Evolutionary conservation across 768 basidiomycete genomes (phyloP).

Genomic region (Suillus occidentalis): DNA sequence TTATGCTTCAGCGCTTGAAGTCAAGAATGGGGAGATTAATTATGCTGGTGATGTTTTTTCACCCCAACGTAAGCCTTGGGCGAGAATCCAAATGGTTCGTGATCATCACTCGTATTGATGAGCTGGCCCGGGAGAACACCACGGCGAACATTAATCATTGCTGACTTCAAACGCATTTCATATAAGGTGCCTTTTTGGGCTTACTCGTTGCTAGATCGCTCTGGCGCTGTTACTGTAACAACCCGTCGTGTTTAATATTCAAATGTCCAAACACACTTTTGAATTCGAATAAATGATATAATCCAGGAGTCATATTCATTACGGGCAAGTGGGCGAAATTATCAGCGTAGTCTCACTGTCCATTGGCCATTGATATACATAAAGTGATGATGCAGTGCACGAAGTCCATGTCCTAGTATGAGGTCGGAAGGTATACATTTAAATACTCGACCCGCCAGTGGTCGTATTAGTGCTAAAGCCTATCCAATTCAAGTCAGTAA

Average conservation of each 20-base stretch:
- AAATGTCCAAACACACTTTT: neutral
- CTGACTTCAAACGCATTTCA: neutral
- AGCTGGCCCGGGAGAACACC: neutral
- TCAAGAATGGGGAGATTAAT: neutral
- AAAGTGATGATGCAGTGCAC: constrained; percentile 2
- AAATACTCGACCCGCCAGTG: constrained; percentile 31
- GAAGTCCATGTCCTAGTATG: neutral
- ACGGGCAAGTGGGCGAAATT: neutral
- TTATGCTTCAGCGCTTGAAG: neutral
- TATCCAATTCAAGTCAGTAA: constrained; percentile 13
- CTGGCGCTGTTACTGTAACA: neutral
- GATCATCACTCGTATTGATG: neutral
- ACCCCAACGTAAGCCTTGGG: neutral
- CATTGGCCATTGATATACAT: constrained; percentile 5
- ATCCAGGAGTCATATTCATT: neutral
- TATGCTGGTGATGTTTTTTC: neutral
- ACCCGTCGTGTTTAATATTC: neutral
- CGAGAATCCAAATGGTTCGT: neutral
- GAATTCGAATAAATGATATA: neutral
- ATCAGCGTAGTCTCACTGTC: constrained; percentile 2
- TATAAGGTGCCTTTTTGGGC: neutral
- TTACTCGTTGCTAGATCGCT: neutral
- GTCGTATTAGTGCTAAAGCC: constrained; percentile 28
- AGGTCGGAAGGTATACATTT: neutral
- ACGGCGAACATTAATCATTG: neutral